These are phyloP conservation scores for Cyclospora cayetanensis DNA, from an alignment of 169 alveolate species.

Conservation along the genomic window DNA sequence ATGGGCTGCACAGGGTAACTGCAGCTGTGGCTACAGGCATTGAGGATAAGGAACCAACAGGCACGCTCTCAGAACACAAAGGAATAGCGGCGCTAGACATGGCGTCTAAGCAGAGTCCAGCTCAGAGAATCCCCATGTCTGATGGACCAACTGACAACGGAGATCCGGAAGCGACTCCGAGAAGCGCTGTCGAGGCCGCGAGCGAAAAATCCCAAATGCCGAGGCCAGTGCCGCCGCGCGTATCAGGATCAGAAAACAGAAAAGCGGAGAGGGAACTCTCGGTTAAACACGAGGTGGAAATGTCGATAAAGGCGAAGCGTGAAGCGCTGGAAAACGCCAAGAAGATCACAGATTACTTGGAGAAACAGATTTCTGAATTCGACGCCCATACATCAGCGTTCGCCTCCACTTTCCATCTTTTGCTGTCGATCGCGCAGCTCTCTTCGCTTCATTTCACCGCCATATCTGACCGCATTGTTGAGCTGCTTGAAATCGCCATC, in stretches of 20 bases:
- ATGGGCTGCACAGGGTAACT: too few relatives aligned
- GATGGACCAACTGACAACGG: too few relatives aligned
- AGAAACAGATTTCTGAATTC: background rate
- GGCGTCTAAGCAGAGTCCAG: too few relatives aligned
- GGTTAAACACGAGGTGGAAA: background rate
- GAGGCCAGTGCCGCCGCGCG: too few relatives aligned
- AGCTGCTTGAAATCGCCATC: background rate
- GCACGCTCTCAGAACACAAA: too few relatives aligned
- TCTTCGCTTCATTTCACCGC: background rate
- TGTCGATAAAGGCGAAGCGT: background rate
- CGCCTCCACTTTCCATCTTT: background rate
- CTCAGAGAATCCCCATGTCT: too few relatives aligned
- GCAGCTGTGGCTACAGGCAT: too few relatives aligned
- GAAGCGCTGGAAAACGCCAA: conserved; percentile 34
- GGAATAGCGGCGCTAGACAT: too few relatives aligned
- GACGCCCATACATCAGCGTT: conserved; percentile 35
- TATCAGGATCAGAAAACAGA: background rate
- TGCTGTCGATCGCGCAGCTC: conserved; percentile 46
- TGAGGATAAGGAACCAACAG: too few relatives aligned
- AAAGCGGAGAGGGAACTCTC: background rate
- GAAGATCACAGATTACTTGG: background rate
- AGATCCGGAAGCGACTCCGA: too few relatives aligned
- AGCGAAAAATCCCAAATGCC: too few relatives aligned
- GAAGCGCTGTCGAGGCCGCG: too few relatives aligned
- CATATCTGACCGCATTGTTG: conserved; percentile 24